These are phyloP conservation scores for Clonostachys rosea DNA, from an alignment of 2,329 filamentous ascomycete genomes.

Conservation along the genomic window DNA sequence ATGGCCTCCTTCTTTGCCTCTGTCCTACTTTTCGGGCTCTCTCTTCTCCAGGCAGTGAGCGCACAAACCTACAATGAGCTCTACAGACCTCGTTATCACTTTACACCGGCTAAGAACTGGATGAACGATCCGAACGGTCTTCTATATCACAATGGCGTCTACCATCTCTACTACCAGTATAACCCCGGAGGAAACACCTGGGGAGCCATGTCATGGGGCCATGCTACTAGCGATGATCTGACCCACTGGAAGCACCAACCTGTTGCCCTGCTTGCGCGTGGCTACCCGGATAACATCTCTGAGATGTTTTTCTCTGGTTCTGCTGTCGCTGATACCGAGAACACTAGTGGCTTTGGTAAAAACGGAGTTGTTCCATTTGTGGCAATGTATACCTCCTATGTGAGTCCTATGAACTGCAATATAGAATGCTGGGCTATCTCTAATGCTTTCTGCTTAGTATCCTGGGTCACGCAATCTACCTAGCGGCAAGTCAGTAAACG, in stretches of 20 bases:
- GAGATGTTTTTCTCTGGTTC: slow-evolving; percentile 3
- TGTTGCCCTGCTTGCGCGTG: slow-evolving; percentile 1
- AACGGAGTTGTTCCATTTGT: not conserved
- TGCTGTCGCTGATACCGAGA: slow-evolving; percentile 1
- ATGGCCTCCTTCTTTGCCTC: not conserved
- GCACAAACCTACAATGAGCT: slow-evolving; percentile 2
- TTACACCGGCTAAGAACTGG: slow-evolving; percentile 1
- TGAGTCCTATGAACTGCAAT: not conserved
- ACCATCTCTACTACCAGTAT: slow-evolving; percentile 4
- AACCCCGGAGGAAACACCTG: slow-evolving; percentile 1
- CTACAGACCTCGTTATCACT: slow-evolving; percentile 3
- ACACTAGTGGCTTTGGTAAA: slow-evolving; percentile 2
- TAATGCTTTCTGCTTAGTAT: slow-evolving; percentile 1
- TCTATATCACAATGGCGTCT: slow-evolving; percentile 1
- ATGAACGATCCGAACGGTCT: slow-evolving; percentile 5
- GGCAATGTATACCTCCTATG: slow-evolving; percentile 1
- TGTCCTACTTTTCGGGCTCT: not conserved
- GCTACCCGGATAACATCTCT: slow-evolving; percentile 1
- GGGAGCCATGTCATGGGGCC: slow-evolving; percentile 3
- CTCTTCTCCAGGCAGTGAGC: not conserved
- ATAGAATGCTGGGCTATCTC: not conserved
- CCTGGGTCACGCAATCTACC: not conserved
- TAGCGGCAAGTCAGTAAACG: not conserved
- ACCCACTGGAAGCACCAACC: slow-evolving; percentile 2
- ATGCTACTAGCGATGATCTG: slow-evolving; percentile 1